Evolutionary conservation across 768 basidiomycete species (phyloP), one percentile per base, ranked within the genome.

Genomic region (Lentinus tigrinus): DNA sequence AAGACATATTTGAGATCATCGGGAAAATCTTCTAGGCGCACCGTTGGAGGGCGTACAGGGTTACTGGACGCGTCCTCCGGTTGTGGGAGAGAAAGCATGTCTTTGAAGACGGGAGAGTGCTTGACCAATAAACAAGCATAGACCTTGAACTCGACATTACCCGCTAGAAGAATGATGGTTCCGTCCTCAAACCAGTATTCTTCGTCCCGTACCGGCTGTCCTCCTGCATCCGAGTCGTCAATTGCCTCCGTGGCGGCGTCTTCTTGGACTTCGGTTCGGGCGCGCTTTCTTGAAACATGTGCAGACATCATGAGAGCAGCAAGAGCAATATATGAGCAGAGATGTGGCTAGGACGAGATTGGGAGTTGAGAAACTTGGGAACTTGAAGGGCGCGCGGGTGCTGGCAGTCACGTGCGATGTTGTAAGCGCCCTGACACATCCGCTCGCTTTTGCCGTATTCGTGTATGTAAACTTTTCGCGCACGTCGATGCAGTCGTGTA

Each of bases 131-230:
- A 11, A 31, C 43, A 19, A 14, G 26, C 21, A 39, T 64, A 48
- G 2, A 66, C 60, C 13, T 57, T 56, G 46, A 64, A 60, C 3
- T 36, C 56, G 39, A 48, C 37, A 31, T 34, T 19, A n/a, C 43
- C 47, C 11, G 54, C 60, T 2, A 37, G 8, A 2, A 66, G 47
- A 3, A 66, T 37, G 52, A 64, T 36, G 44, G 42, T 62, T 3
- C 63, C 65, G 44, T 64, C 63, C 17, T 61, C 47, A 43, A 54
- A 62, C 47, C 61, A 64, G 47, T 54, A 26, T 16, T 47, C 52
- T 19, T 54, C 26, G 28, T 54, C 39, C 21, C 16, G 17, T 40
- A 7, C 21, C 39, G 21, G 7, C 39, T 21, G 6, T 16, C 39
- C 21, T 40, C 39, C 39, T 6, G 4, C 7, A 16, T 16, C 39